Percentiles rank a stretch among this genome's conserved stretches.
phyloP scores from a whole-genome alignment of 345 rosid genomes.

The Lepidium africanum region DNA sequence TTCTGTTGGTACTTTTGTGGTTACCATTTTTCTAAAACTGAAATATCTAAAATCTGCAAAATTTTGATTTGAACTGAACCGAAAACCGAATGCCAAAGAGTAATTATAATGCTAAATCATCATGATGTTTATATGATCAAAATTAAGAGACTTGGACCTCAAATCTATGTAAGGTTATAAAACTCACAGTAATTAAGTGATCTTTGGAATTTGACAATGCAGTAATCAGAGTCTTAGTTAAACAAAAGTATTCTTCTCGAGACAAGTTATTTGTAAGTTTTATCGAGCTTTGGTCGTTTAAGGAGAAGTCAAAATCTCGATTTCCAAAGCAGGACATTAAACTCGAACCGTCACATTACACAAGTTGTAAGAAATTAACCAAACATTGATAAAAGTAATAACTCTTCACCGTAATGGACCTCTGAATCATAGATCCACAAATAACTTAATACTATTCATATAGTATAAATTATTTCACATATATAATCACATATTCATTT shows the following conservation, averaged over 20 bases:
- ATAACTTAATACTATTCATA: neutral
- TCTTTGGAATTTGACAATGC: neutral
- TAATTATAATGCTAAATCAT: neutral
- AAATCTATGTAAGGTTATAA: neutral
- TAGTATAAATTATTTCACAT: slow-evolving; percentile 19
- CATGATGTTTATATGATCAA: neutral
- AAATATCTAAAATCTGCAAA: too few species aligned
- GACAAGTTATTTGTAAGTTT: neutral
- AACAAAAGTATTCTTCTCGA: neutral
- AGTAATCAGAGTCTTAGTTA: neutral
- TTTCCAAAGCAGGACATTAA: slow-evolving; percentile 18
- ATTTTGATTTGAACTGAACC: too few species aligned
- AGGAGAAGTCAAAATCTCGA: slow-evolving; percentile 16
- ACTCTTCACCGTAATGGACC: slow-evolving; percentile 16
- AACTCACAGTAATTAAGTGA: neutral
- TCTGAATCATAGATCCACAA: neutral
- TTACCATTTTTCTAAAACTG: too few species aligned
- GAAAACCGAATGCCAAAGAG: too few species aligned
- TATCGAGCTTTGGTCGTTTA: neutral
- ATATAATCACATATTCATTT: slow-evolving; percentile 14
- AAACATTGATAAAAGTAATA: slow-evolving; percentile 17
- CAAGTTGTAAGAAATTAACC: slow-evolving; percentile 10
- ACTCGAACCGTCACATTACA: slow-evolving; percentile 16
- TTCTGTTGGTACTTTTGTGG: too few species aligned
- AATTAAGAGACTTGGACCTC: neutral